Base-by-base conservation (phyloP, 768 basidiomycete species). In the Mycena capillaripes region DNA sequence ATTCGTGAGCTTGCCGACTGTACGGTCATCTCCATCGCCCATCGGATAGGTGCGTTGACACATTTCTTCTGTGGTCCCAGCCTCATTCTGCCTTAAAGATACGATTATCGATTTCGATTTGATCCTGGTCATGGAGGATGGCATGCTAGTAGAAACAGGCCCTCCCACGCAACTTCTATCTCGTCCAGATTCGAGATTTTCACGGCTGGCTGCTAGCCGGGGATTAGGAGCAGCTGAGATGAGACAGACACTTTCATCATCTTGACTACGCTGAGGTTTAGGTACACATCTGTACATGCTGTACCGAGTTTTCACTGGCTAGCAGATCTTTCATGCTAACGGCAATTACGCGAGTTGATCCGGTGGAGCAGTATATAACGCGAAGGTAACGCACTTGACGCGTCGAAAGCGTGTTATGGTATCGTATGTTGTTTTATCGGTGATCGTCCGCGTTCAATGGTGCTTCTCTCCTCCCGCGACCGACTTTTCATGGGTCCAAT, bases 61-160 rank as follows among this genome's bases (percentile, higher is more conserved):
- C 16, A 44, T 17, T 42, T 42, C 17, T 44, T 44, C 19, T 6
- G 7, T 17, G 42, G 10, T 7, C 30, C 23, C 9, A 32, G 36
- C n/a, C 55, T 56, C 16, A 66, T 38, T 7, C 40, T 5, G 42
- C 5, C 42, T 6, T 40, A 27, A 42, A 72, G 57, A 52, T 27
- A 72, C 71, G 16, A 68, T 72, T 30, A 40, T 68, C 8, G 66
- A 72, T 40, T 72, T 72, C 53, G 71, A 72, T 62, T 23, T 59
- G 50, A 72, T 72, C 34, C 32, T 67, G 48, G 71, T 72, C 57
- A 67, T 72, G 71, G 66, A 72, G 25, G 56, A 72, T 27, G 71
- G 71, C 9, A 55, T 38, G 25, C 19, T 68, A 10, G 66, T 36
- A 19, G 71, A 72, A 55, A 52, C 12, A 3, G 71, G 71, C 17